Conservation (phyloP, 106 monocot genomes). For the Allium fistulosum region DNA sequence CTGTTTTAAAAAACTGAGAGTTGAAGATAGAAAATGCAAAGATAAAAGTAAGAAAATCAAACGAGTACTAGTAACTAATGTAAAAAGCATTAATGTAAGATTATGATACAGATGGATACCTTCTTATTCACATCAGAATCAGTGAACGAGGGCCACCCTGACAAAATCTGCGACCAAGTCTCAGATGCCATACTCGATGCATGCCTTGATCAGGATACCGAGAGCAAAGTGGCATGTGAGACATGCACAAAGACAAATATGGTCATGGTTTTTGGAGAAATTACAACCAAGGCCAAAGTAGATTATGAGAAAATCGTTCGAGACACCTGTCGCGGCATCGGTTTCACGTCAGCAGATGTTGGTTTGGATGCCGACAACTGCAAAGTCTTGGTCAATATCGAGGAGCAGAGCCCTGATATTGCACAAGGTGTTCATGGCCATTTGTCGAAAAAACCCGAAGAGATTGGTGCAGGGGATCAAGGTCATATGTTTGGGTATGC, state of each 20-base stretch:
- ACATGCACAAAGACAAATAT: conserved; percentile 25
- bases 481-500: conserved; percentile 27
- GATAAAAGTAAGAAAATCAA: too few species aligned
- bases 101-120: conserved; percentile 14
- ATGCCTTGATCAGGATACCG: conserved; percentile 19
- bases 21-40: too few species aligned
- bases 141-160: conserved; percentile 22
- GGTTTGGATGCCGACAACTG: conserved; percentile 18
- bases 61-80: too few species aligned
- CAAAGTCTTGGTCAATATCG: conserved; percentile 20
- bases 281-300: conserved; percentile 23
- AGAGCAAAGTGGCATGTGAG: conserved; percentile 23
- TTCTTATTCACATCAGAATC: conserved; percentile 26
- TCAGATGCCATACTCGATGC: conserved; percentile 21
- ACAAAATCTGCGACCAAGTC: conserved; percentile 24
- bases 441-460: conserved; percentile 22
- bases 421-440: conserved; percentile 28
- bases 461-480: conserved; percentile 26
- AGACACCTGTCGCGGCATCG: conserved; percentile 17
- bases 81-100: too few species aligned
- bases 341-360: conserved; percentile 14
- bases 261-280: conserved; percentile 23
- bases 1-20: too few species aligned
- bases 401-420: conserved; percentile 29
- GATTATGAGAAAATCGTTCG: conserved; percentile 27